A percentile compares a stretch with the other conserved stretches of the same genome.
Evolutionary conservation across 257 asterid genomes (phyloP).

Genomic region (Lithospermum erythrorhizon): DNA sequence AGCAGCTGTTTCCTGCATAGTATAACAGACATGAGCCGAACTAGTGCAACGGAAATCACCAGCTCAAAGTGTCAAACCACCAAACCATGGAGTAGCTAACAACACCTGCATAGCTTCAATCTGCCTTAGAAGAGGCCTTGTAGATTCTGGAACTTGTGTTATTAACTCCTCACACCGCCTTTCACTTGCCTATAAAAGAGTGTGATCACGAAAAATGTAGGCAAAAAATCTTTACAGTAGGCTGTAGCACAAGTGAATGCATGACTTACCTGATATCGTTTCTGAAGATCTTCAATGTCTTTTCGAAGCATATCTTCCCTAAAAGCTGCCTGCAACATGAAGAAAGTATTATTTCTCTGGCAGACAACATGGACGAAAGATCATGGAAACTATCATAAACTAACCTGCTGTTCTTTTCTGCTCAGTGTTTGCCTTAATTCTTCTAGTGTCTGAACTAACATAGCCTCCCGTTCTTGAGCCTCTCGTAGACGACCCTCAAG

Average conservation of each 20-base stretch:
- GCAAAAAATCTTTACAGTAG: neutral
- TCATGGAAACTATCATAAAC: constrained; percentile 1
- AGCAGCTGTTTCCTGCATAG: constrained; percentile 73
- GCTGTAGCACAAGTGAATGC: neutral
- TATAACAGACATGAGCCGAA: constrained; percentile 6
- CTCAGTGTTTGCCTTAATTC: constrained; percentile 43
- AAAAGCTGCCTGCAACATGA: constrained; percentile 61
- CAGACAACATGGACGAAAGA: constrained; percentile 8
- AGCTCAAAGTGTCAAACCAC: constrained; percentile 3
- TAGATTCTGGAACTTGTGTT: constrained; percentile 96
- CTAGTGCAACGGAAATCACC: neutral
- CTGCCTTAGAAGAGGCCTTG: constrained; percentile 98
- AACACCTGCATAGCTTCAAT: constrained; percentile 97
- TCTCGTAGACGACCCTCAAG: constrained; percentile 49
- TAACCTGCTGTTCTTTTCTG: constrained; percentile 84
- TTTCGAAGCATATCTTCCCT: constrained; percentile 91
- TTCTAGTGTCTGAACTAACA: constrained; percentile 47
- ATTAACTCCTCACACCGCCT: constrained; percentile 96
- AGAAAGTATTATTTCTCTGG: constrained; percentile 8
- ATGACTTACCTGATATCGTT: constrained; percentile 68
- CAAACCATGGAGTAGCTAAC: constrained; percentile 8
- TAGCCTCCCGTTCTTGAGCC: constrained; percentile 40
- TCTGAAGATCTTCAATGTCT: constrained; percentile 95
- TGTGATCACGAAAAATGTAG: constrained; percentile 8
- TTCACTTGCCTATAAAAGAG: constrained; percentile 65